Percentiles rank a stretch among this genome's conserved stretches.
phyloP scores from a whole-genome alignment of 306 rosid genomes.

The Lathyrus tuberosus region DNA sequence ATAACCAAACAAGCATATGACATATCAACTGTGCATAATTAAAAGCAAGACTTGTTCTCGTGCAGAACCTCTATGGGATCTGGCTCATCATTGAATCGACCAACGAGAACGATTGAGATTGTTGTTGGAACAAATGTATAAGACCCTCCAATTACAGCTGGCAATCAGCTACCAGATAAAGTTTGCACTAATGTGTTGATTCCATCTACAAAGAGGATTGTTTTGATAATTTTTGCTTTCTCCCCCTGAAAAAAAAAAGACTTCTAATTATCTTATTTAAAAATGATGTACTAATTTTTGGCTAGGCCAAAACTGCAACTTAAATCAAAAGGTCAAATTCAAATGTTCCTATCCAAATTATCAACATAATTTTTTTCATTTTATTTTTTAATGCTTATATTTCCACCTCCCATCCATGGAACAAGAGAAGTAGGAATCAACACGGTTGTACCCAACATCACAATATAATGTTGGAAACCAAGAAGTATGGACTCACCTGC shows the following conservation, averaged over 20 bases:
- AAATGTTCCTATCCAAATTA: neutral
- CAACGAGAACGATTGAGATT: conserved; percentile 85
- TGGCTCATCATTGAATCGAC: conserved; percentile 71
- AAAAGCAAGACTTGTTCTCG: conserved; percentile 39
- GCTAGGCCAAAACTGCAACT: no score
- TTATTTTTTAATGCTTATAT: conserved; percentile 58
- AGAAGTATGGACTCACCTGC: no score
- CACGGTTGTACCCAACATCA: no score
- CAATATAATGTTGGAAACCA: no score
- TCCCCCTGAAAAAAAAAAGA: conserved; percentile 64
- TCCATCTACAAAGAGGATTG: conserved; percentile 95
- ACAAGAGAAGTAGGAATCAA: conserved; percentile 88
- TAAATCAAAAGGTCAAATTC: no score
- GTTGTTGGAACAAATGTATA: conserved; percentile 94
- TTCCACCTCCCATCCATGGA: conserved; percentile 99
- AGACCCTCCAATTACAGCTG: conserved; percentile 96
- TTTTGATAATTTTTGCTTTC: conserved; percentile 93
- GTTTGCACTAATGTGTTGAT: conserved; percentile 87
- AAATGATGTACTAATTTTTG: no score
- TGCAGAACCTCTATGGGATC: conserved; percentile 72
- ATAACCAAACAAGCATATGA: conserved; percentile 32
- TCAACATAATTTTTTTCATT: neutral
- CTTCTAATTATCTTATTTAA: conserved; percentile 4
- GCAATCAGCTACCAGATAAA: conserved; percentile 81
- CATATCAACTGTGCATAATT: conserved; percentile 29